A percentile compares a stretch with the other conserved stretches of the same genome.
These are phyloP conservation scores for Cyclotella distinguenda DNA, from an alignment of 108 stramenopile genomes.

Conservation along the genomic window DNA sequence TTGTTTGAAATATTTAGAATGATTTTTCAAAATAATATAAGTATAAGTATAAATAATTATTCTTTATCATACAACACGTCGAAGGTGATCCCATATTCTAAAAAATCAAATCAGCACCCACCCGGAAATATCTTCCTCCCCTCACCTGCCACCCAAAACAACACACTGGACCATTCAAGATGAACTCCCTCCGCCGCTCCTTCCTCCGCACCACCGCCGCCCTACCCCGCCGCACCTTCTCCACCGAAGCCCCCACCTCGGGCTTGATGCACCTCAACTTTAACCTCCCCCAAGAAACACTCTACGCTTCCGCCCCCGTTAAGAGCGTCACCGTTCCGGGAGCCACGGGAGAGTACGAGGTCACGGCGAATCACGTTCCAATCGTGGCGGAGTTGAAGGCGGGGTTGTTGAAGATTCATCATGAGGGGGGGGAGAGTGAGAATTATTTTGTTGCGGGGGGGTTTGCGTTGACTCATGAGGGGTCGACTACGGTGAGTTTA, in stretches of 20 bases:
- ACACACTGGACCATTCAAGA: constrained; percentile 26
- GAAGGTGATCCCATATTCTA: too few relatives aligned
- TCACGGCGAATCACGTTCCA: constrained; percentile 93
- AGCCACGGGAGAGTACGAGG: constrained; percentile 94
- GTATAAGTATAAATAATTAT: too few relatives aligned
- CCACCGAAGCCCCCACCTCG: constrained; percentile 50
- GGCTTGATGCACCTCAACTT: constrained; percentile 87
- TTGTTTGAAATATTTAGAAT: too few relatives aligned
- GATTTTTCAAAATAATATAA: too few relatives aligned
- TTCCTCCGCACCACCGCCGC: constrained; percentile 32
- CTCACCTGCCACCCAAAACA: background rate
- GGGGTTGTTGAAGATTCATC: constrained; percentile 91
- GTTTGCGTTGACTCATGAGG: constrained; percentile 90
- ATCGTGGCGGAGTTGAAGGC: constrained; percentile 96
- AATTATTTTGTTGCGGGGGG: constrained; percentile 97
- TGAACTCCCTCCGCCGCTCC: constrained; percentile 47
- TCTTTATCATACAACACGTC: too few relatives aligned
- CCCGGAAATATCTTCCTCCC: too few relatives aligned
- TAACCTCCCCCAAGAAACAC: constrained; percentile 89
- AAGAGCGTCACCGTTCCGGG: constrained; percentile 89
- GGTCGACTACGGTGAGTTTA: constrained; percentile 86
- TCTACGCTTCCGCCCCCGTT: constrained; percentile 85
- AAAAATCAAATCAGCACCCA: too few relatives aligned
- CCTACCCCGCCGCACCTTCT: constrained; percentile 32
- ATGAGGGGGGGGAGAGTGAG: constrained; percentile 88